Evolutionary conservation across 306 rosid species (phyloP), one percentile per base, ranked within the genome.

Genomic region (Comarum palustre): DNA sequence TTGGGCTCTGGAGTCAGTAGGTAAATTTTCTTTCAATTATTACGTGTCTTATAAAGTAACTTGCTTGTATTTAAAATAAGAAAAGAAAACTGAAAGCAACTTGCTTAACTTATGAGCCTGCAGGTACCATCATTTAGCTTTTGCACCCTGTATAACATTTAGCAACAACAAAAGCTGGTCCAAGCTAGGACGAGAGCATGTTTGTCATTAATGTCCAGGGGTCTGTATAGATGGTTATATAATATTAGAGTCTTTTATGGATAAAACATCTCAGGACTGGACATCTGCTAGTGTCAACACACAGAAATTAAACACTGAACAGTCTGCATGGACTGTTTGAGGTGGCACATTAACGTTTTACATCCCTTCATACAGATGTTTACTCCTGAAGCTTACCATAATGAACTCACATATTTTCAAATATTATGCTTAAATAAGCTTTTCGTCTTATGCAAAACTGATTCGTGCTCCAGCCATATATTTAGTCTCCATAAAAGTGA

Each of bases 1-100:
- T 79, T 92, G 81, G 98, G 88, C 82, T 92, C 92, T 17, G 98
- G 98, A 75, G 83, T 89, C 78, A 90, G 98, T 80, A 80, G 98
- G 98, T 91, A 83, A 77, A 82, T 68, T 80, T 79, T 43, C 73
- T 69, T 72, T 39, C 32, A 15, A 65, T 73, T 9, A 45, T 27
- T 39, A 42, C 38, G 1, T 71, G 71, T 20, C 34, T 65, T 68
- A 25, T 48, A 41, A 65, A 50, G 5, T 41, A 64, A 9, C 6
- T 51, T 42, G 11, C 43, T 39, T 39, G 1, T 39, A 39, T 39
- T 39, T 39, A 39, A 43, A 11, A 1, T 7, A 39, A 8, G 2
- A 8, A 12, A 43, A 43, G 0, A 12, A 43, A 10, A 43, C 4
- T 19, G 61, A 42, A 65, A 51, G 9, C 42, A 64, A 9, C 3